Base-by-base conservation (phyloP, 345 rosid species). In the Salix exigua region DNA sequence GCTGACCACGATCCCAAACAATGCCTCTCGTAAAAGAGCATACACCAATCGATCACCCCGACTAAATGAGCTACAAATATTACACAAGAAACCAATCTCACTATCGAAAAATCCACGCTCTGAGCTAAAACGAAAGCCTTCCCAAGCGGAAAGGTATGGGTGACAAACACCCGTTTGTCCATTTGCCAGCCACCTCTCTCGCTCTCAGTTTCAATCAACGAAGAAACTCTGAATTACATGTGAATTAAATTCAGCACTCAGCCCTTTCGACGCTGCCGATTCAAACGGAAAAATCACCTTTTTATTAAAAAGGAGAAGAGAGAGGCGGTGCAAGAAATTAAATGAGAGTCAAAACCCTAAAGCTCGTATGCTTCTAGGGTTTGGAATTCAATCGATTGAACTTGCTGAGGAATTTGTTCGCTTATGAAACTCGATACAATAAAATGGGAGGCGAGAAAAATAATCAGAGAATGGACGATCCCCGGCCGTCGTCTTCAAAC, bases 401-500 rank as follows among this genome's bases (percentile, higher is more conserved):
- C 31, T 74, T 42, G 48, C 65, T 74, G 70, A 65, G 44, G n/a
- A 46, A 14, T 46, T 46, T 46, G 18, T 46, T 46, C 1, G 18
- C 18, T 46, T 46, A 13, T 46, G 51, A 46, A 40, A 9, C 46
- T 63, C 6, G 2, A 66, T 42, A 76, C 35, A 40, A 53, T 16
- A 75, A 63, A 66, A 86, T 91, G 96, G 89, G 84, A 77, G 81
- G 75, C 76, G 79, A 89, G 55, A 89, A 82, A 65, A 28, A 23
- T 28, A 79, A 78, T 73, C 72, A 80, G 67, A 82, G 82, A 8
- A 89, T 87, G 84, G 82, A 77, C 50, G 75, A 77, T 1, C 71
- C 66, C 46, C 78, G 88, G 91, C 78, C 1, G 46, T 40, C 76
- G 68, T 58, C 84, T 13, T 72, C 81, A 63, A 79, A 74, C 72